Base-by-base conservation (phyloP, 164 flowering plant genomes). In the Brasenia schreberi region DNA sequence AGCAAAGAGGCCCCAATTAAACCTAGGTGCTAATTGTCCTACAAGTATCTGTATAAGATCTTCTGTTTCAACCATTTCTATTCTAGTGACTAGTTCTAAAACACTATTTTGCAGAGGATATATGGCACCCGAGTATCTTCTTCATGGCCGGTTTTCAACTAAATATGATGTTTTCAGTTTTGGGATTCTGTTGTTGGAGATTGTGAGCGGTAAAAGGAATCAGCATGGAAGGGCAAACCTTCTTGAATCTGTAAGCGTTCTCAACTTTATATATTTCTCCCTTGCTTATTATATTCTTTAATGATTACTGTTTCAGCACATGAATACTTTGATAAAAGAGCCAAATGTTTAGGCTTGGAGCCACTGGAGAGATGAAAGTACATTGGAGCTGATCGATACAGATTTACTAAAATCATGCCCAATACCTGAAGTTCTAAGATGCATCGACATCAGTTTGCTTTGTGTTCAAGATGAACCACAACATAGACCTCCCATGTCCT, bases 161-260 rank as follows among this genome's bases (percentile, higher is more conserved):
- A 69, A 69, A 42, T 69, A 56, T 3, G 67, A 69, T 60, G 67
- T 69, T 5, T 69, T 11, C 10, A 44, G 67, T 18, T 69, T 69
- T 59, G 67, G 72, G 43, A 64, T 69, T 59, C n/a, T 69, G 14
- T 23, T 69, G 19, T 58, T 69, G 4, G 72, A 69, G 67, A 69
- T 69, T 17, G 59, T 69, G 17, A 69, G 42, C 17, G 72, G 72
- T 5, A 59, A 44, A 19, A 69, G 42, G 67, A 64, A 65, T 42
- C 10, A 10, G 5, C 14, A 63, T 59, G 18, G 56, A 5, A 18
- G 45, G 19, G 33, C n/a, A 17, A 65, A 61, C 56, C 67, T 64
- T 10, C 27, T 64, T n/a, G 33, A 6, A 43, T 43, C 65, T 43
- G 67, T 64, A 59, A 4, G 19, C 7, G 16, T 53, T 19, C 44